Base-by-base conservation (phyloP, 768 basidiomycete genomes). In the Amanita subjunquillea region DNA sequence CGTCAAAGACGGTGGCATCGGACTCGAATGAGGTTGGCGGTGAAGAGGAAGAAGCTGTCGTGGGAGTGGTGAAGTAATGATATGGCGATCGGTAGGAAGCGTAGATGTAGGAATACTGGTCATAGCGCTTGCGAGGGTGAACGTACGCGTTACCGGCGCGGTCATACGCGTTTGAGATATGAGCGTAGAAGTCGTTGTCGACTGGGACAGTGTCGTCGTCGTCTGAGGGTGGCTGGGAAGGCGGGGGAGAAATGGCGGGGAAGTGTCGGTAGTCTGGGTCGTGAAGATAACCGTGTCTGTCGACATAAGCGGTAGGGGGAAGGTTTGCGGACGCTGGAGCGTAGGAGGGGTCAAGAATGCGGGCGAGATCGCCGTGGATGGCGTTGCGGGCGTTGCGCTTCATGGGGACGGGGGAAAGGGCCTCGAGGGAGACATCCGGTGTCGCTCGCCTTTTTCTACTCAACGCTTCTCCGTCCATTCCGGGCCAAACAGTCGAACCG, bases 221-320 rank as follows among this genome's bases (percentile, higher is more conserved):
- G 41, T 57, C 59, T 7, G 59, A 56, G 30, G 53, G 2, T 8
- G 48, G 54, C 3, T 58, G 60, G 32, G 70, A 70, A 59, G 48
- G 48, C 0, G 20, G 51, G 63, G 3, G 66, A 61, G n/a, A 62
- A 17, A 62, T 40, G 34, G 72, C 60, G 27, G 82, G 82, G 55
- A 84, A 84, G 66, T 82, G 73, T 56, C 81, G 72, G 65, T 75
- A 84, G 60, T 84, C 82, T 22, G 82, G 82, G 63, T 84, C 82
- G 60, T 84, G 82, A 23, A 82, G 68, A 63, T 80, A 76, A 46
- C 82, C 82, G 54, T 75, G 69, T 62, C 68, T 69, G 71, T 84
- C 82, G 56, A 82, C 74, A 60, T 82, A 82, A 54, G 74, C 80
- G 17, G 57, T 44, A 55, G 66, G 54, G 58, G 60, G 50, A 62